Conservation (phyloP, 2,329 filamentous ascomycete species). For the Zasmidium cellare region DNA sequence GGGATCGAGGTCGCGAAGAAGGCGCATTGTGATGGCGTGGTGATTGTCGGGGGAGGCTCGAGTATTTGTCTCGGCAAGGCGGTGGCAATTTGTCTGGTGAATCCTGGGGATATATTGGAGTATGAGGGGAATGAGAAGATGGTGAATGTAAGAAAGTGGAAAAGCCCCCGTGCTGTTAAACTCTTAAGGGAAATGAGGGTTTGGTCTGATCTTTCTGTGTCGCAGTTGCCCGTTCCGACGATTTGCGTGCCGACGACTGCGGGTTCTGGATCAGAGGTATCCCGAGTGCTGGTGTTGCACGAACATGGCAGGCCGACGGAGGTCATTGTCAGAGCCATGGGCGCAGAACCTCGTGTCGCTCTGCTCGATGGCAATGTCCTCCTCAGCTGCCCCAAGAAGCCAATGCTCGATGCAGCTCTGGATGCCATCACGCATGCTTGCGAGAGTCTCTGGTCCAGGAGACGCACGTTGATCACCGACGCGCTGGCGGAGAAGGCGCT, state of each 20-base stretch:
- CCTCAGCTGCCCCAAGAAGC: background rate
- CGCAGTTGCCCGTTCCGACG: background rate
- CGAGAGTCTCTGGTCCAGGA: background rate
- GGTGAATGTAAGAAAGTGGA: background rate
- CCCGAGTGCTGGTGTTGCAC: background rate
- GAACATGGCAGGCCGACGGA: background rate
- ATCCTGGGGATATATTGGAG: background rate
- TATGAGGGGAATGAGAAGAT: background rate
- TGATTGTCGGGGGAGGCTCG: background rate
- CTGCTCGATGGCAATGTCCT: background rate
- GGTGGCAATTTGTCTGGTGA: background rate
- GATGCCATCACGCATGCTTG: background rate
- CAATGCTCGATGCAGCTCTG: background rate
- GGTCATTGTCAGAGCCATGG: background rate
- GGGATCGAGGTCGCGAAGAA: background rate
- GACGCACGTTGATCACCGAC: background rate
- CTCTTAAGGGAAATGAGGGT: no score
- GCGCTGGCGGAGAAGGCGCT: background rate
- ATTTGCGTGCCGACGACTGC: background rate
- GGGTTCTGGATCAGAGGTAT: background rate
- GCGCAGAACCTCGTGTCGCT: background rate
- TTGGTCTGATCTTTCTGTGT: background rate
- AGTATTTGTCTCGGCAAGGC: background rate
- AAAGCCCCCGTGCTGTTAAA: no score
- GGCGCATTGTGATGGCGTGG: background rate